These are phyloP conservation scores for Nannochloropsis salina DNA, from an alignment of 108 stramenopile genomes.

Conservation along the genomic window DNA sequence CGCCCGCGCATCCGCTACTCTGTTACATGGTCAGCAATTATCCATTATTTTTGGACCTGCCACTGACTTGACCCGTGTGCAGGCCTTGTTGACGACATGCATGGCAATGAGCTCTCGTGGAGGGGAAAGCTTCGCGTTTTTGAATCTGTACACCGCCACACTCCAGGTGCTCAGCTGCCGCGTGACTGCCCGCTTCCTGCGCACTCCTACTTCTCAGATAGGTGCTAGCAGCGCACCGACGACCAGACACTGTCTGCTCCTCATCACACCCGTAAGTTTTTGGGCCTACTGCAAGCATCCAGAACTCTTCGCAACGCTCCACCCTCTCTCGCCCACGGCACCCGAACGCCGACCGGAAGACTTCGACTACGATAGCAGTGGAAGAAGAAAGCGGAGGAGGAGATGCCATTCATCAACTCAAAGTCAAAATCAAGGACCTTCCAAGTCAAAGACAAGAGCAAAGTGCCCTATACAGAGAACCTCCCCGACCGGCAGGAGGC, in stretches of 20 bases:
- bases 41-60: background rate
- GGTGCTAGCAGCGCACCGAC: background rate
- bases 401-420: too few species aligned
- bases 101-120: background rate
- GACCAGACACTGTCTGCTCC: background rate
- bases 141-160: background rate
- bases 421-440: too few species aligned
- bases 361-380: background rate
- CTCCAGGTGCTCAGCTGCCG: background rate
- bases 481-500: too few species aligned
- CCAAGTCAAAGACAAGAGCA: too few species aligned
- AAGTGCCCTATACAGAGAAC: too few species aligned
- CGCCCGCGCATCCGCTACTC: background rate
- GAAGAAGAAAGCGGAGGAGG: background rate
- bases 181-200: background rate
- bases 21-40: background rate
- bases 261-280: background rate
- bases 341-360: background rate
- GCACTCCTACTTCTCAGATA: background rate
- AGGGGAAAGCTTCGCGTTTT: background rate
- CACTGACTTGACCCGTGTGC: background rate
- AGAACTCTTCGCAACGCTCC: background rate
- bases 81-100: slow-evolving; percentile 14
- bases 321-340: slow-evolving; percentile 14
- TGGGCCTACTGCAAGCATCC: background rate